Evolutionary conservation across 1,139 yeast genomes (phyloP).

Genomic region (Hemisphaericaspora lyxosophila): DNA sequence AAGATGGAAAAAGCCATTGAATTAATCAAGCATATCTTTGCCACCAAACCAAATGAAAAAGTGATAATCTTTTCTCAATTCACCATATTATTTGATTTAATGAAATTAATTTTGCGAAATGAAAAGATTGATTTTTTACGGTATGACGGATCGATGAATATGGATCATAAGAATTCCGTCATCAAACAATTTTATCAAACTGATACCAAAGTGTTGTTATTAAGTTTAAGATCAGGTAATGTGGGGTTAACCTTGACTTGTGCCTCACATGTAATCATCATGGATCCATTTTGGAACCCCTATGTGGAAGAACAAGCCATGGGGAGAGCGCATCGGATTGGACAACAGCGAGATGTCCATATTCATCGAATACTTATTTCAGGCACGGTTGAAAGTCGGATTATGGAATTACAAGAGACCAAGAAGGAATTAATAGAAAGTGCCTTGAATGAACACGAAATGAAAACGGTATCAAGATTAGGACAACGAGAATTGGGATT

Average conservation of each 20-base stretch:
- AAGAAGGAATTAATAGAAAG: conserved; percentile 75
- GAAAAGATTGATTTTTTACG: conserved; percentile 53
- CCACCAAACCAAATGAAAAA: conserved; percentile 53
- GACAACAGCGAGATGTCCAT: conserved; percentile 73
- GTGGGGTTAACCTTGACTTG: conserved; percentile 90
- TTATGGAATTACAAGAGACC: conserved; percentile 68
- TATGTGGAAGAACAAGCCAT: conserved; percentile 95
- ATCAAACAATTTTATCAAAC: conserved; percentile 64
- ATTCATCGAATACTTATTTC: conserved; percentile 69
- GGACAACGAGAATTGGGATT: conserved; percentile 73
- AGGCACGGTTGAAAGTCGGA: conserved; percentile 82
- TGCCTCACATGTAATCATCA: conserved; percentile 84
- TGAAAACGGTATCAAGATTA: conserved; percentile 62
- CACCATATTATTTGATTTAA: conserved; percentile 70
- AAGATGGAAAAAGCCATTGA: conserved; percentile 54
- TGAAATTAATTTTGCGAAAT: conserved; percentile 55
- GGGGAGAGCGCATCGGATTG: conserved; percentile 92
- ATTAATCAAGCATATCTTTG: conserved; percentile 42
- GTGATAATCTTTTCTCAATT: conserved; percentile 83
- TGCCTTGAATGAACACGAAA: conserved; percentile 72
- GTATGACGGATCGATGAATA: conserved; percentile 81
- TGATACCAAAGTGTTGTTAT: conserved; percentile 54
- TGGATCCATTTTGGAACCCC: conserved; percentile 98
- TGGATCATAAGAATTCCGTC: conserved; percentile 60
- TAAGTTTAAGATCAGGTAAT: conserved; percentile 88